A percentile compares a stretch with the other conserved stretches of the same genome.
Evolutionary conservation across 768 basidiomycete species (phyloP).

Genomic region (Leucocoprinus birnbaumii): DNA sequence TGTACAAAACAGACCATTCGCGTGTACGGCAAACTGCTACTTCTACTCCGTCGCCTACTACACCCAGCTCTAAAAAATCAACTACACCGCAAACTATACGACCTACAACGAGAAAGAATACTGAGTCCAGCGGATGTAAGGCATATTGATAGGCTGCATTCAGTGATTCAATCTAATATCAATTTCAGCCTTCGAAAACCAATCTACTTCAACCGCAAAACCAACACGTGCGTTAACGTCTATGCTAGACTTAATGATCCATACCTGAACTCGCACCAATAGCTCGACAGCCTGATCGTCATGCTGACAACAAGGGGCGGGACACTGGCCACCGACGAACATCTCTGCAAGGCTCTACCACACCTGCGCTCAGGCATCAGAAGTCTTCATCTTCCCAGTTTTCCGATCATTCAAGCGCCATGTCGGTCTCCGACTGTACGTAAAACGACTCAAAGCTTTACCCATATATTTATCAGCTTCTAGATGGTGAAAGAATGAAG

Average conservation of each 20-base stretch:
- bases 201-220: constrained; percentile 6
- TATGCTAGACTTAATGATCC: neutral
- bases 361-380: constrained; percentile 1
- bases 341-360: neutral
- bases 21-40: neutral
- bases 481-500: constrained; percentile 43
- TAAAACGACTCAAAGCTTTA: constrained; percentile 1
- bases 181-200: neutral
- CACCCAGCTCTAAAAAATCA: neutral
- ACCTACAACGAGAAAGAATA: neutral
- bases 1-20: neutral
- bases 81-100: neutral
- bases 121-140: constrained; percentile 6
- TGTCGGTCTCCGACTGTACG: constrained; percentile 55
- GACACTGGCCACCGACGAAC: neutral
- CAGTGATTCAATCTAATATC: neutral
- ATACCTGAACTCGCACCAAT: neutral
- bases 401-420: constrained; percentile 43
- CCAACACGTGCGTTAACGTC: constrained; percentile 5
- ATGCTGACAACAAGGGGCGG: neutral
- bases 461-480: neutral
- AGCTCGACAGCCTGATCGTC: constrained; percentile 45
- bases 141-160: neutral
- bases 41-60: neutral
- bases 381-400: constrained; percentile 31